Percentiles rank a stretch among this genome's conserved stretches.
phyloP scores from a whole-genome alignment of 805 yeast species.

The Candida ortonii region DNA sequence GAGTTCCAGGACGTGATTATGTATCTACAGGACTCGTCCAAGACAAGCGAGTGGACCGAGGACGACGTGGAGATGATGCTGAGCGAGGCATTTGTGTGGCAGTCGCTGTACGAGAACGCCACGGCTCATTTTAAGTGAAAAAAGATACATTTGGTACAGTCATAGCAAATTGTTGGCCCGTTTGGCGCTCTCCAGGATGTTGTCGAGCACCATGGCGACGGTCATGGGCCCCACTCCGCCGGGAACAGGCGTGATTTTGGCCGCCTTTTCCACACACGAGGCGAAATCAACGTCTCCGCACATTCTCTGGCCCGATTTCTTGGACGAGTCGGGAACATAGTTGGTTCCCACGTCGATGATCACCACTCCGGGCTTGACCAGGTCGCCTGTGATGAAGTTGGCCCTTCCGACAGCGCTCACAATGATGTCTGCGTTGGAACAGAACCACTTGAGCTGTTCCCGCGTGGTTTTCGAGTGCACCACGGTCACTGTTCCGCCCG shows the following conservation, averaged over 20 bases:
- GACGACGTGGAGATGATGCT: slow-evolving; percentile 87
- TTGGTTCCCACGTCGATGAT: slow-evolving; percentile 96
- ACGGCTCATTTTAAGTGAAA: slow-evolving; percentile 70
- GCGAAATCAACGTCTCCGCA: slow-evolving; percentile 95
- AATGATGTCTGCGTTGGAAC: slow-evolving; percentile 77
- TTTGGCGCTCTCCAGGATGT: slow-evolving; percentile 75
- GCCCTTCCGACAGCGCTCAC: slow-evolving; percentile 92
- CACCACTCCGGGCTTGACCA: slow-evolving; percentile 81
- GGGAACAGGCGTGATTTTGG: slow-evolving; percentile 90
- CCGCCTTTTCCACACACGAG: slow-evolving; percentile 58
- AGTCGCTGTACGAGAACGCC: slow-evolving; percentile 84
- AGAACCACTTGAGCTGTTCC: slow-evolving; percentile 47
- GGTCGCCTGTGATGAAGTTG: slow-evolving; percentile 77
- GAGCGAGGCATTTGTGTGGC: slow-evolving; percentile 98
- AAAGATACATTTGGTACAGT: background rate
- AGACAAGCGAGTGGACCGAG: slow-evolving; percentile 82
- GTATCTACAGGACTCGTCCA: slow-evolving; percentile 78
- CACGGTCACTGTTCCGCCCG: slow-evolving; percentile 84
- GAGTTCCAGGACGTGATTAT: slow-evolving; percentile 94
- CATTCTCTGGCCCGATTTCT: slow-evolving; percentile 74
- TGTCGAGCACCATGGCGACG: slow-evolving; percentile 88
- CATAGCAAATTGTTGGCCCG: slow-evolving; percentile 7
- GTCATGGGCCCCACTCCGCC: slow-evolving; percentile 99
- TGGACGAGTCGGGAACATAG: slow-evolving; percentile 70
- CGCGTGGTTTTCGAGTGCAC: slow-evolving; percentile 73